Conservation (phyloP, 345 rosid genomes). For the Sonneratia caseolaris region DNA sequence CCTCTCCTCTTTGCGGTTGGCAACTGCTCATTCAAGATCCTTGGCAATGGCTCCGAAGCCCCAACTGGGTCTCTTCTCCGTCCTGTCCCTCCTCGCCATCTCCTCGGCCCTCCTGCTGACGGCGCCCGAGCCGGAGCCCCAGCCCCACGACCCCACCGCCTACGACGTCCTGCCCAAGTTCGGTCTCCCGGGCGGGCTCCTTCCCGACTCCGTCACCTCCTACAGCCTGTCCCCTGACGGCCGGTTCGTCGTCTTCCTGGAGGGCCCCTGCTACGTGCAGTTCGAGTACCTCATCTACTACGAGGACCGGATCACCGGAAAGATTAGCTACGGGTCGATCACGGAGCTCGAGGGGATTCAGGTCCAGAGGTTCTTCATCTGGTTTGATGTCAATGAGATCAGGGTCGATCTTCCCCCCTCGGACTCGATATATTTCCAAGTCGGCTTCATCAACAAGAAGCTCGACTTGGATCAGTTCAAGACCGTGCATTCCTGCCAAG, state of each 20-base stretch:
- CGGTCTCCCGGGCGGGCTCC: conserved; percentile 83
- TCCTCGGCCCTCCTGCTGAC: conserved; percentile 10
- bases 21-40: not conserved
- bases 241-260: conserved; percentile 39
- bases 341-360: conserved; percentile 68
- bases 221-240: conserved; percentile 66
- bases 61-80: conserved; percentile 14
- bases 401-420: conserved; percentile 86
- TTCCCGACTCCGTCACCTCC: conserved; percentile 48
- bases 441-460: conserved; percentile 78
- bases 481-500: conserved; percentile 67
- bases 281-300: conserved; percentile 84
- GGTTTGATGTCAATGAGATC: conserved; percentile 82
- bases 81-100: conserved; percentile 12
- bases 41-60: not conserved
- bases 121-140: not conserved
- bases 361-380: conserved; percentile 59
- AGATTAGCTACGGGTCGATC: conserved; percentile 64
- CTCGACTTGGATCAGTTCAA: conserved; percentile 77
- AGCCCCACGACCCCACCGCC: conserved; percentile 28
- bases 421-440: conserved; percentile 74
- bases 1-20: not conserved
- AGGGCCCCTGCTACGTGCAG: conserved; percentile 46
- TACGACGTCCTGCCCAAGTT: conserved; percentile 73
- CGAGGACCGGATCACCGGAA: conserved; percentile 56